phyloP scores from a whole-genome alignment of 1,139 yeast genomes.

The Zygosaccharomyces sapae region DNA sequence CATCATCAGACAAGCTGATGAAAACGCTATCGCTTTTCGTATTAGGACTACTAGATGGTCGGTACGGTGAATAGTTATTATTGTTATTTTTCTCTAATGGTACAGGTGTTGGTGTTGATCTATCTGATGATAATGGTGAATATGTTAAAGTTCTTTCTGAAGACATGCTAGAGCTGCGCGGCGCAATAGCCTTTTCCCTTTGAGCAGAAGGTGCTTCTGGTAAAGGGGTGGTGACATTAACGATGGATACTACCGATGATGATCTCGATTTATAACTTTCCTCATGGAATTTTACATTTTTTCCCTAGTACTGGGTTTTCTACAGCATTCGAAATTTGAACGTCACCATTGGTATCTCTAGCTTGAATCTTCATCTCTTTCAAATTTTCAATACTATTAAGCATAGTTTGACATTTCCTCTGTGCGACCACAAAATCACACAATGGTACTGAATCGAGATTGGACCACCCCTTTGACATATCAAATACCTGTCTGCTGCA shows the following conservation, averaged over 20 bases:
- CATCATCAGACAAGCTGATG: constrained; percentile 5
- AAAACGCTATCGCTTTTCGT: not conserved
- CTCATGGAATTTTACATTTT: constrained; percentile 5
- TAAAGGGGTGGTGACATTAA: constrained; percentile 4
- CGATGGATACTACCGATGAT: constrained; percentile 11
- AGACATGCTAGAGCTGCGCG: constrained; percentile 9
- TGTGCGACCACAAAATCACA: constrained; percentile 16
- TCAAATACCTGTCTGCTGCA: constrained; percentile 10
- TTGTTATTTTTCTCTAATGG: not conserved
- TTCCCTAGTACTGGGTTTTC: not conserved
- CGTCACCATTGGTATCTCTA: constrained; percentile 6
- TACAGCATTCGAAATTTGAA: not conserved
- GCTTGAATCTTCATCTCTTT: constrained; percentile 12
- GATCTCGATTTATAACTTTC: constrained; percentile 9
- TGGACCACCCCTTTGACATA: constrained; percentile 12
- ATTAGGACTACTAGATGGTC: not conserved
- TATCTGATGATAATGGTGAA: constrained; percentile 9
- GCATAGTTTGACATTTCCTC: constrained; percentile 15
- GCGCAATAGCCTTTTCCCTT: constrained; percentile 5
- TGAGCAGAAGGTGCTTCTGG: not conserved
- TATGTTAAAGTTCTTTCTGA: constrained; percentile 8
- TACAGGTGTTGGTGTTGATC: constrained; percentile 3
- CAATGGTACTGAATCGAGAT: constrained; percentile 9
- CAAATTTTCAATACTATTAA: constrained; percentile 12
- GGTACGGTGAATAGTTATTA: constrained; percentile 1